These are phyloP conservation scores for Geotrichum macrosporum DNA, from an alignment of 1,139 yeast species.

Conservation along the genomic window DNA sequence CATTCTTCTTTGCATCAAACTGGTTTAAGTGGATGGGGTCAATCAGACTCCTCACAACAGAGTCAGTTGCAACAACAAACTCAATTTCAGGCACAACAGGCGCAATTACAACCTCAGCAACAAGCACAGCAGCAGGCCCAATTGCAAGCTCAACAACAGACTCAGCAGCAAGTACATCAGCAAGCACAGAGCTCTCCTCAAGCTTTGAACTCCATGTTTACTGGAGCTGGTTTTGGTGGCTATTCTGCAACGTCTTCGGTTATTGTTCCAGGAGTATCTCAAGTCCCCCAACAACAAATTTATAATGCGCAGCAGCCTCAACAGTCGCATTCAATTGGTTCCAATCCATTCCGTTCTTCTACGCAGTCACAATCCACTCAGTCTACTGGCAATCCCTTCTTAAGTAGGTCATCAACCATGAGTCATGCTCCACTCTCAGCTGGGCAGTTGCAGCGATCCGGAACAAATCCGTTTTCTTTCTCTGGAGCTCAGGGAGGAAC, in stretches of 20 bases:
- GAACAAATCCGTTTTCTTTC: conserved; percentile 50
- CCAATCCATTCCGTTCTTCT: conserved; percentile 33
- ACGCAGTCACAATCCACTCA: conserved; percentile 18
- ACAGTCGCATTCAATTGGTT: conserved; percentile 31
- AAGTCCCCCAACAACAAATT: conserved; percentile 25
- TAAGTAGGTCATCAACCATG: conserved; percentile 24
- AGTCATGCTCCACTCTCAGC: conserved; percentile 29
- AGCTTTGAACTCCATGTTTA: conserved; percentile 33
- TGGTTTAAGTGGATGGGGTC: conserved; percentile 21
- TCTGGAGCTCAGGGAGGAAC: conserved; percentile 26
- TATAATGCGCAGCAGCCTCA: conserved; percentile 25
- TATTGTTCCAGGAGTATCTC: conserved; percentile 26
- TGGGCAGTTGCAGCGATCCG: conserved; percentile 35
- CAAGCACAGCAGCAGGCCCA: no score
- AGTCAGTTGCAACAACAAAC: conserved; percentile 24
- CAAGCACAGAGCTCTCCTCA: conserved; percentile 25
- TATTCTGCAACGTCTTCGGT: conserved; percentile 35
- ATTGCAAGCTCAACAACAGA: no score
- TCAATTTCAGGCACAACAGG: no score
- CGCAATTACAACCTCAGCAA: conserved; percentile 15
- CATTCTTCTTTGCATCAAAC: conserved; percentile 15
- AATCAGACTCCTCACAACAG: conserved; percentile 23
- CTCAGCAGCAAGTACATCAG: conserved; percentile 21
- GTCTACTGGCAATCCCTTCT: conserved; percentile 31
- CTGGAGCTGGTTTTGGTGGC: conserved; percentile 60